These are phyloP conservation scores for Heritiera fomes DNA, from an alignment of 345 rosid species.

Conservation along the genomic window DNA sequence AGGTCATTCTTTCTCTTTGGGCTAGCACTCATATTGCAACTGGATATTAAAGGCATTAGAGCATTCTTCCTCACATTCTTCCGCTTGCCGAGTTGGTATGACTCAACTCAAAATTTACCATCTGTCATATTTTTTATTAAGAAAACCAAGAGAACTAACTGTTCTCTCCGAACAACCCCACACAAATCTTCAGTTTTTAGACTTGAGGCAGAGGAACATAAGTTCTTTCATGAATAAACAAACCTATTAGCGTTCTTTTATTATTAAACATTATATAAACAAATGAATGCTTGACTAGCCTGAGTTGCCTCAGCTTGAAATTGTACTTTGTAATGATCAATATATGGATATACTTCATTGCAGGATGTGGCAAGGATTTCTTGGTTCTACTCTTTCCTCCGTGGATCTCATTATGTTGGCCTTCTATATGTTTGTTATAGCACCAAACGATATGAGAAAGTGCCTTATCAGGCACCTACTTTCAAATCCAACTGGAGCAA, in stretches of 20 bases:
- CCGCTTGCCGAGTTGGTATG: conserved; percentile 82
- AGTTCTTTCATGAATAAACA: background rate
- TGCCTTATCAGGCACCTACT: conserved; percentile 73
- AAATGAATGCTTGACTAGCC: background rate
- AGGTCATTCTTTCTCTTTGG: conserved; percentile 95
- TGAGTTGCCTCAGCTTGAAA: background rate
- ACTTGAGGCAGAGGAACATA: background rate
- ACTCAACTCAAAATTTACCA: background rate
- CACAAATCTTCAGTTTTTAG: background rate
- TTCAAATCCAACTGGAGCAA: conserved; percentile 91
- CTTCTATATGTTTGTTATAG: conserved; percentile 78
- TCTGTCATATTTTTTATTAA: background rate
- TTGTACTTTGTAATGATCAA: background rate
- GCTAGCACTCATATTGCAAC: conserved; percentile 77
- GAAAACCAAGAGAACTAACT: background rate
- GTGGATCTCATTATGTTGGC: conserved; percentile 81
- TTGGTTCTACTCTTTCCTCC: conserved; percentile 90
- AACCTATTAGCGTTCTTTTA: background rate
- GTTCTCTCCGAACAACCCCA: background rate
- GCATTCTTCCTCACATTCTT: conserved; percentile 83
- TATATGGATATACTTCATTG: conserved; percentile 13
- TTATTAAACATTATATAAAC: background rate
- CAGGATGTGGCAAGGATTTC: conserved; percentile 98
- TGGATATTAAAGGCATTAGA: conserved; percentile 81
- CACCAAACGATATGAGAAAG: conserved; percentile 72